Conservation (phyloP, 768 basidiomycete species). For the Leccinellum rugosiceps region DNA sequence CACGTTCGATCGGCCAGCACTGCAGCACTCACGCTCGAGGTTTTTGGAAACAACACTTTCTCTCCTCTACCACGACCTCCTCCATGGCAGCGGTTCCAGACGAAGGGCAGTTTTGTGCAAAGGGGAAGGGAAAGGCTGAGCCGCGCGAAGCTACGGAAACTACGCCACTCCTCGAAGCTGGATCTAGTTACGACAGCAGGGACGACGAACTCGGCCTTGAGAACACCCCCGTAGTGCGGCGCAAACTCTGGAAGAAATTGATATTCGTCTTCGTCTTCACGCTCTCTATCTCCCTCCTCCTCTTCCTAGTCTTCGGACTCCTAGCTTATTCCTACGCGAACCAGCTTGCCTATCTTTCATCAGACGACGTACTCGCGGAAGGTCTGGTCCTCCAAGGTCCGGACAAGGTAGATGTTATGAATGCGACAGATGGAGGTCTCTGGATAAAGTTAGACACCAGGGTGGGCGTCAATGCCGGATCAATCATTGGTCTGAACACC, state of each 20-base stretch:
- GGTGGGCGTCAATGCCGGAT: slow-evolving; percentile 67
- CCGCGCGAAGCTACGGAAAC: slow-evolving; percentile 26
- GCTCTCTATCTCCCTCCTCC: slow-evolving; percentile 45
- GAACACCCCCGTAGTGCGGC: slow-evolving; percentile 18
- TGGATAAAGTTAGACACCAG: slow-evolving; percentile 57
- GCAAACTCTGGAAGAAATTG: slow-evolving; percentile 33
- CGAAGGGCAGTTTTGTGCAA: slow-evolving; percentile 9
- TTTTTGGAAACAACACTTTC: neutral
- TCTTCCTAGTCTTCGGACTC: slow-evolving; percentile 43
- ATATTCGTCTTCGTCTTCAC: slow-evolving; percentile 55
- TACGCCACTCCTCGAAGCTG: slow-evolving; percentile 29
- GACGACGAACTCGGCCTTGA: slow-evolving; percentile 24
- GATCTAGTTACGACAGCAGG: slow-evolving; percentile 16
- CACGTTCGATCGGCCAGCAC: slow-evolving; percentile 16
- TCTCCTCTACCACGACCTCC: slow-evolving; percentile 10
- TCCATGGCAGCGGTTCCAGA: slow-evolving; percentile 22
- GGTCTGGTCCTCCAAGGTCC: slow-evolving; percentile 60
- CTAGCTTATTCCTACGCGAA: slow-evolving; percentile 68
- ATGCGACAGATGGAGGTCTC: slow-evolving; percentile 57
- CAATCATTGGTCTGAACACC: slow-evolving; percentile 52
- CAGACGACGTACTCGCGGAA: slow-evolving; percentile 55
- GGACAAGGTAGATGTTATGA: slow-evolving; percentile 57
- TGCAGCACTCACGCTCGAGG: neutral
- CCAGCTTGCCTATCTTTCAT: slow-evolving; percentile 47
- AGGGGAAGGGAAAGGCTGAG: slow-evolving; percentile 29